Evolutionary conservation across 2,329 filamentous ascomycete genomes (phyloP), one percentile per base, ranked within the genome.

Genomic region (Pseudogymnoascus sp.): DNA sequence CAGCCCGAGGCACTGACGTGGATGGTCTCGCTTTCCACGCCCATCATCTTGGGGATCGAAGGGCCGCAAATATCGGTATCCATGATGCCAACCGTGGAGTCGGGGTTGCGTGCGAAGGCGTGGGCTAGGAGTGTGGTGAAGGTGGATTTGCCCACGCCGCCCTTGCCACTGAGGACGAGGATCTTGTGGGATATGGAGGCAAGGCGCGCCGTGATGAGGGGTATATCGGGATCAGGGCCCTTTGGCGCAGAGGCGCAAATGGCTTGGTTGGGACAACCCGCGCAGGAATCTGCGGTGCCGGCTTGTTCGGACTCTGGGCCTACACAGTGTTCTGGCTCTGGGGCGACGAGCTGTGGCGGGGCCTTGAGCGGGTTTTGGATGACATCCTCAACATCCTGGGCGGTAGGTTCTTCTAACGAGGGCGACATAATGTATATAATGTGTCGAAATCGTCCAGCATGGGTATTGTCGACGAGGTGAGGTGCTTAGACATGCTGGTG

Each of bases 41-140:
- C 94, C 87, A 99, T 92, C 93, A 99, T 97, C 78, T 97, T 97
- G 18, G 94, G 94, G 69, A 99, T 97, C 65, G 86, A 91, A 0
- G 94, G 94, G 0, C 94, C 94, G 76, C 92, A 97, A 65, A 99
- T 96, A 74, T 99, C 94, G 6, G 94, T 95, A 75, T 99, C 94
- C 91, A 97, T 97, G 68, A 99, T 87, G 18, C 93, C 94, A 28
- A 99, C 90, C 1, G 85, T 90, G 61, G 79, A 87, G 50, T 87
- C 84, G 0, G 87, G 85, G 73, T 95, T 90, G 12, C 85, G 84
- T 1, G 94, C 90, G 69, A 99, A 95, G 1, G 90, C 92, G 72
- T 96, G 91, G 2, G 90, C 89, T 16, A 97, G 84, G 69, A 97
- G 84, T 1, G 86, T 88, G 2, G 90, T 93, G 71, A 97, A 96